Conservation (phyloP, 306 rosid genomes). For the Begonia peltatifolia region DNA sequence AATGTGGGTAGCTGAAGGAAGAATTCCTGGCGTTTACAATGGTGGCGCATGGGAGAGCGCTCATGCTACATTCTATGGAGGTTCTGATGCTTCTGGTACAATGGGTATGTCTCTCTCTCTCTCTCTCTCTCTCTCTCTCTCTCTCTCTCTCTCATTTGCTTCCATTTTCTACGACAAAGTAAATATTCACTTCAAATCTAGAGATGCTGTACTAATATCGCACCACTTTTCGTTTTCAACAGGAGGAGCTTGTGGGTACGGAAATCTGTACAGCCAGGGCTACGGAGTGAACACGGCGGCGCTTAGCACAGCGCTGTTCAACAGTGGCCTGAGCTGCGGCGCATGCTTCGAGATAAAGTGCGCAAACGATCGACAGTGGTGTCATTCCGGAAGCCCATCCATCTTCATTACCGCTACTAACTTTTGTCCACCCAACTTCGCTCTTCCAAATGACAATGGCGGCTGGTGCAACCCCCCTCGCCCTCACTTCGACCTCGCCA, state of each 20-base stretch:
- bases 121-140: background rate
- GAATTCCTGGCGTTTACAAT: conserved; percentile 64
- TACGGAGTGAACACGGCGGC: conserved; percentile 93
- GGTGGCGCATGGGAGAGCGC: conserved; percentile 70
- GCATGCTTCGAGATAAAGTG: conserved; percentile 89
- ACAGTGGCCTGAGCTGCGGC: conserved; percentile 81
- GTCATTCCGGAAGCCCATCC: conserved; percentile 90
- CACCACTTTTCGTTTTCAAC: background rate
- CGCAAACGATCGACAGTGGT: conserved; percentile 55
- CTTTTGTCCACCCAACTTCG: conserved; percentile 91
- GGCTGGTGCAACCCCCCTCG: conserved; percentile 99
- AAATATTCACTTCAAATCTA: background rate
- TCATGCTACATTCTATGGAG: conserved; percentile 95
- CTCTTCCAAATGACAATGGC: conserved; percentile 86
- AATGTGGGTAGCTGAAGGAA: conserved; percentile 32
- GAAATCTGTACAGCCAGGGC: conserved; percentile 90
- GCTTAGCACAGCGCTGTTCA: conserved; percentile 81
- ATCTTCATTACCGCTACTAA: conserved; percentile 79
- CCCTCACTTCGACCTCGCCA: conserved; percentile 92
- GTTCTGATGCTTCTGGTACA: conserved; percentile 93
- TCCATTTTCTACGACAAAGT: background rate
- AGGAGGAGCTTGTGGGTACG: conserved; percentile 99
- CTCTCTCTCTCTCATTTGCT: background rate
- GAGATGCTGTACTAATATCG: background rate
- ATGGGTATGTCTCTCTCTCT: conserved; percentile 41